Evolutionary conservation across 1,284 basidiomycete genomes (phyloP).

Genomic region (Waitea zeae): DNA sequence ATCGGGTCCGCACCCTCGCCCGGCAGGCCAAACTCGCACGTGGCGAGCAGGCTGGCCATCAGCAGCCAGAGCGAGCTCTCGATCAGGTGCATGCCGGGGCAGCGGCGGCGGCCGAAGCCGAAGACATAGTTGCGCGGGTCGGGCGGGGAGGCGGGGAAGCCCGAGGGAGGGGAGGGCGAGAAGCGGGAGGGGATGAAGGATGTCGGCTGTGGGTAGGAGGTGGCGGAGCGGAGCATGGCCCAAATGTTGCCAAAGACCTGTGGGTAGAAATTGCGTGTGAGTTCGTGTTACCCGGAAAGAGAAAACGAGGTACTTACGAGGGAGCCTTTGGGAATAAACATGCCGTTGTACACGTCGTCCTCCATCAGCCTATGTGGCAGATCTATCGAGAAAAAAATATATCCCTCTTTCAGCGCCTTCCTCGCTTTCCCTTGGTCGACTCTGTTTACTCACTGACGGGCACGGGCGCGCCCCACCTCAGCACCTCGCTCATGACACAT

Average conservation of each 20-base stretch:
- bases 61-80: conserved; percentile 14
- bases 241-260: neutral
- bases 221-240: neutral
- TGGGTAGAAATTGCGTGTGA: too few relatives aligned
- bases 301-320: too few relatives aligned
- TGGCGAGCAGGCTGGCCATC: conserved; percentile 12
- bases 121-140: conserved; percentile 8
- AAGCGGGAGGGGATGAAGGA: conserved; percentile 9
- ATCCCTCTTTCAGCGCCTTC: too few relatives aligned
- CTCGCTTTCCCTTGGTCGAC: too few relatives aligned
- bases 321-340: conserved; percentile 9
- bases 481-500: conserved; percentile 21
- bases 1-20: conserved; percentile 12
- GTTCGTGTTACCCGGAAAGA: too few relatives aligned
- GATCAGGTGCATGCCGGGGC: conserved; percentile 9
- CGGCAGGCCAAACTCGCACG: conserved; percentile 11
- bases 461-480: conserved; percentile 11
- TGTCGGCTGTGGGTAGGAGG: conserved; percentile 5
- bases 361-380: conserved; percentile 7
- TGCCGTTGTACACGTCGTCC: conserved; percentile 10
- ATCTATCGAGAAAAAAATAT: conserved; percentile 1
- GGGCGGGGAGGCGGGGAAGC: conserved; percentile 4
- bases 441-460: conserved; percentile 6
- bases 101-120: conserved; percentile 8
- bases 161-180: neutral